Conservation (phyloP, 1,284 basidiomycete genomes). For the Microbotryomycetes sp. region DNA sequence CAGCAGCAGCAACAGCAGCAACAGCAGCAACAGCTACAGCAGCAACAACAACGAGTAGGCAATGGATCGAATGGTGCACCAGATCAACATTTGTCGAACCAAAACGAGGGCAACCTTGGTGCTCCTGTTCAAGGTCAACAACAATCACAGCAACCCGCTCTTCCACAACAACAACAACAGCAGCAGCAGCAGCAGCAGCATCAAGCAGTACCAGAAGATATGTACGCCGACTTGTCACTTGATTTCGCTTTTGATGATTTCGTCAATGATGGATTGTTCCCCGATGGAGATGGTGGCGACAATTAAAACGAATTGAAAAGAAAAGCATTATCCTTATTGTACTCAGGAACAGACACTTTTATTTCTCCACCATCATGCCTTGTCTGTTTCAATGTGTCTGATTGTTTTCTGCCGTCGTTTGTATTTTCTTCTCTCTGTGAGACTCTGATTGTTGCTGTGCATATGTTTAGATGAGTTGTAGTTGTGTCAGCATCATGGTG, state of each 20-base stretch:
- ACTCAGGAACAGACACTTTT: too few relatives aligned
- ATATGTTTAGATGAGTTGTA: too few relatives aligned
- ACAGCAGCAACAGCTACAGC: not conserved
- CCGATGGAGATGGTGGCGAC: constrained; percentile 9
- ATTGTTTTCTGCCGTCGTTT: too few relatives aligned
- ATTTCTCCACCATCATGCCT: too few relatives aligned
- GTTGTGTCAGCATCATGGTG: too few relatives aligned
- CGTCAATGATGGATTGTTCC: constrained; percentile 27
- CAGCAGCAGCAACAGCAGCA: not conserved
- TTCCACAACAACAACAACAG: not conserved
- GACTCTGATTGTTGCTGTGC: too few relatives aligned
- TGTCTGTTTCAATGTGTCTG: too few relatives aligned
- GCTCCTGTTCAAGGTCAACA: not conserved
- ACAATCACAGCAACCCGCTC: not conserved
- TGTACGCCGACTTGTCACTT: constrained; percentile 16
- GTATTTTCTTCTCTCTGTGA: too few relatives aligned
- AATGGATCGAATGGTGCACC: not conserved
- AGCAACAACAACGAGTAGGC: too few relatives aligned
- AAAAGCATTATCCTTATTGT: not conserved
- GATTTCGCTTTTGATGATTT: constrained; percentile 23
- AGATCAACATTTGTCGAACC: not conserved
- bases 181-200: constrained; percentile 6
- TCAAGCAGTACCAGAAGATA: not conserved
- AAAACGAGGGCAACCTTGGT: not conserved
- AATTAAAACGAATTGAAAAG: not conserved